Base-by-base conservation (phyloP, 306 rosid genomes). In the Chamaecrista fasciculata region DNA sequence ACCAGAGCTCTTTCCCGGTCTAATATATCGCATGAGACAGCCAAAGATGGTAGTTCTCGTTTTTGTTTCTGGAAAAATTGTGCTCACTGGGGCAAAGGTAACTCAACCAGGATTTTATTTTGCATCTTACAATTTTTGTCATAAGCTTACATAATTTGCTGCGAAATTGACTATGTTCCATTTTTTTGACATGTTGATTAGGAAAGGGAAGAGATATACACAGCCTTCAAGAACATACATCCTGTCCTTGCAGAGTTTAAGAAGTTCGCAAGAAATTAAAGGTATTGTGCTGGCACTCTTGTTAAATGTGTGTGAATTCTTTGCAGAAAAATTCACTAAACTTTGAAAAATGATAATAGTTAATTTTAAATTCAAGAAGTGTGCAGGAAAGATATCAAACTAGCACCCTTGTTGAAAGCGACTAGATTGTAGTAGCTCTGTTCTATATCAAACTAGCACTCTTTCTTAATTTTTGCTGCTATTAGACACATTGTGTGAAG, bases 1-100 rank as follows among this genome's bases (percentile, higher is more conserved):
- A 70, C 91, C 91, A 16, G 91, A 85, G 70, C 78, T 85, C n/a
- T 88, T 88, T 72, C 95, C 87, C 1, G 91, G 95, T 26, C 75
- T 88, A 75, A 79, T 88, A 68, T 88, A 88, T 70, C 76, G 86
- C 56, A 83, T 85, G 89, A 85, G 81, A 78, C 91, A 88, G 60
- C 91, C 89, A 2, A 88, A 79, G 66, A 83, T 85, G 65, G 89
- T 88, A 64, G 77, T 88, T 20, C 91, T 85, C 25, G 76, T 88
- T 49, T 85, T 87, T 50, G 84, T 83, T 12, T 85, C 89, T 2
- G 90, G 94, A 24, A 85, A 85, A 80, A 80, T 81, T 65, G 91
- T 88, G 53, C 85, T 83, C 11, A 85, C 91, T 4, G 91, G 91
- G 50, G 94, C 88, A 0, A 85, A 87, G 94, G 94, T 83, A 8